Conservation (phyloP, 768 basidiomycete genomes). For the Suillus decipiens region DNA sequence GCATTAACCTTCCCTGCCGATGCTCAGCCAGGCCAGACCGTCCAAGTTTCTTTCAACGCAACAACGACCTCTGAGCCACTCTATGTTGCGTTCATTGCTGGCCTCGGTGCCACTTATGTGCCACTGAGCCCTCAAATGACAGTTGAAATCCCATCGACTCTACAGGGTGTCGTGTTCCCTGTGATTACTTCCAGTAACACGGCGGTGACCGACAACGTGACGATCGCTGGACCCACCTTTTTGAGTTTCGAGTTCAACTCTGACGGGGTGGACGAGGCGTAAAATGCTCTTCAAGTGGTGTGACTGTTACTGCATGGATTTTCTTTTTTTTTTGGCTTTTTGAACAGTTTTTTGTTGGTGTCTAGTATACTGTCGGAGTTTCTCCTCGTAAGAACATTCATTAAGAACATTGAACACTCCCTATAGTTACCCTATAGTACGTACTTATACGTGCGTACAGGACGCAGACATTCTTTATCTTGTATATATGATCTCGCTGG, state of each 20-base stretch:
- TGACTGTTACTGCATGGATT: neutral
- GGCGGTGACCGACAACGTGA: slow-evolving; percentile 39
- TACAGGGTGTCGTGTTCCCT: slow-evolving; percentile 37
- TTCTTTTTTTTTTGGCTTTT: neutral
- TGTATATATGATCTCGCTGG: neutral
- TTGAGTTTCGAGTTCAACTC: slow-evolving; percentile 27
- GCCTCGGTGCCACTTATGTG: slow-evolving; percentile 35
- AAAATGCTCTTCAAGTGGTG: neutral
- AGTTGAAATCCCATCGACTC: slow-evolving; percentile 27
- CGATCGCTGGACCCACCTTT: slow-evolving; percentile 42
- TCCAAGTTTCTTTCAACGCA: slow-evolving; percentile 31
- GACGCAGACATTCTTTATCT: neutral
- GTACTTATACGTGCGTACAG: neutral
- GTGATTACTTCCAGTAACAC: slow-evolving; percentile 35
- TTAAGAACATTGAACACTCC: too few species aligned
- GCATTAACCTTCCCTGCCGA: slow-evolving; percentile 36
- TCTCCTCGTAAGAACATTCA: neutral
- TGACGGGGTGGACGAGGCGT: slow-evolving; percentile 13
- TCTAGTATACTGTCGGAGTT: neutral
- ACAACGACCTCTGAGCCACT: slow-evolving; percentile 18
- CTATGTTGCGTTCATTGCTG: slow-evolving; percentile 38
- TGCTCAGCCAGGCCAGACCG: slow-evolving; percentile 31
- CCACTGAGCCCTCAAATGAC: slow-evolving; percentile 25
- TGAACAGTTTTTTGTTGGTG: neutral
- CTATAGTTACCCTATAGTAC: too few species aligned